Evolutionary conservation across 305 asterid species (phyloP).

Genomic region (Fraxinus velutina): DNA sequence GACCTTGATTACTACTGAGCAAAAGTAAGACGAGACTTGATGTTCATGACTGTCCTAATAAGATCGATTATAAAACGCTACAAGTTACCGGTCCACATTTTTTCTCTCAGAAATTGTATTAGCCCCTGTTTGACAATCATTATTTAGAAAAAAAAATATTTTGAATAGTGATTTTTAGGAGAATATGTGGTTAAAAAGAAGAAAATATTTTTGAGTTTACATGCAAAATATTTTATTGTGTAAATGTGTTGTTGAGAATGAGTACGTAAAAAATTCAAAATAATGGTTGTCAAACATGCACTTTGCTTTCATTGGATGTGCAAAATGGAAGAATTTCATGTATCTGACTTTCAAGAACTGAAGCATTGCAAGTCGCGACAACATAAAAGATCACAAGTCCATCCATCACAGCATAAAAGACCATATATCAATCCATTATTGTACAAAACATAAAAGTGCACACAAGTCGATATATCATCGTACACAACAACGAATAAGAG

Average conservation of each 20-base stretch:
- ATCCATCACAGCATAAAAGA: neutral
- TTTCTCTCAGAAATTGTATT: neutral
- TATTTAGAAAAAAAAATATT: too few species aligned
- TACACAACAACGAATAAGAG: neutral
- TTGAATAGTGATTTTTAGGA: too few species aligned
- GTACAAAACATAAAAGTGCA: neutral
- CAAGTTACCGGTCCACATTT: neutral
- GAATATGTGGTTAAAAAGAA: too few species aligned
- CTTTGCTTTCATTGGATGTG: neutral
- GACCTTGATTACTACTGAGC: neutral
- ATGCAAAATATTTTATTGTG: too few species aligned
- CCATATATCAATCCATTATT: neutral
- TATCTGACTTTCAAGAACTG: neutral
- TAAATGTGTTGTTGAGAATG: neutral
- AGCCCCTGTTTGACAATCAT: too few species aligned
- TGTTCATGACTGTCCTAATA: neutral
- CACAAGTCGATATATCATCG: neutral
- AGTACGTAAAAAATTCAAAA: neutral
- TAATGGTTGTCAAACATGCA: neutral
- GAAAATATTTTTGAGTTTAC: too few species aligned
- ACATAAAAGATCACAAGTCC: neutral
- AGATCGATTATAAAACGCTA: too few species aligned
- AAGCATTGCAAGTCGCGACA: neutral
- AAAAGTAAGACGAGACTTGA: neutral
- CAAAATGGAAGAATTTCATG: neutral